Evolutionary conservation across 306 rosid genomes (phyloP), one percentile per base, ranked within the genome.

Genomic region (Cucumis cinereus): DNA sequence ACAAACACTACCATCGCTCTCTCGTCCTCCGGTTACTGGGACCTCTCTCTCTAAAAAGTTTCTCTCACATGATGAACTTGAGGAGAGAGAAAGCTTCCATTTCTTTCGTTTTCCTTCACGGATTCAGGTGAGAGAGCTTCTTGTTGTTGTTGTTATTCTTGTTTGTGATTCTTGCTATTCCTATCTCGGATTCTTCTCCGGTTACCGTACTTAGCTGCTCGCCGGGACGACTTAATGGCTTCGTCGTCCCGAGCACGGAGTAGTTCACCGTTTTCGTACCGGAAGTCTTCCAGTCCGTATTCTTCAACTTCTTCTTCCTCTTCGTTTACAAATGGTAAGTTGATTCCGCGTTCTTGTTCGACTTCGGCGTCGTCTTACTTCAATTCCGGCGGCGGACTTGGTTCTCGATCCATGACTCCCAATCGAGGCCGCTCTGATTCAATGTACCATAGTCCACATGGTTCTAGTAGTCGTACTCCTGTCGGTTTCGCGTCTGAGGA

Each of bases 161-260:
- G 92, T 85, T 35, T 9, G 4, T 60, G 28, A 16, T 14, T 33
- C 8, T 87, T 86, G 82, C 86, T 87, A 79, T 84, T 80, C 76
- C 74, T 77, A 28, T 71, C 53, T 61, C 67, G 60, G 26, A 17
- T 52, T 66, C 76, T 12, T 10, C 16, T 69, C 36, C 71, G 49
- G 58, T 26, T 40, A 45, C 11, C 19, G 57, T 64, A 43, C 55
- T 16, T 16, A 38, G 4, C 56, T 83, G 49, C 79, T 85, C 86
- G 80, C 83, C 82, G 56, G 91, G 87, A 76, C 77, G 77, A 76
- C 81, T 81, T 77, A 55, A 92, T 95, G 99, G 98, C 99, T 8
- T 92, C 99, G 61, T 92, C 99, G 41, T 95, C 99, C 1, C 89
- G 98, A 66, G 98, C 91, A 77, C 81, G 99, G 82, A 92, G 98